These are phyloP conservation scores for Pigoraptor vietnamica DNA, from an alignment of 78 protist species.

Conservation along the genomic window DNA sequence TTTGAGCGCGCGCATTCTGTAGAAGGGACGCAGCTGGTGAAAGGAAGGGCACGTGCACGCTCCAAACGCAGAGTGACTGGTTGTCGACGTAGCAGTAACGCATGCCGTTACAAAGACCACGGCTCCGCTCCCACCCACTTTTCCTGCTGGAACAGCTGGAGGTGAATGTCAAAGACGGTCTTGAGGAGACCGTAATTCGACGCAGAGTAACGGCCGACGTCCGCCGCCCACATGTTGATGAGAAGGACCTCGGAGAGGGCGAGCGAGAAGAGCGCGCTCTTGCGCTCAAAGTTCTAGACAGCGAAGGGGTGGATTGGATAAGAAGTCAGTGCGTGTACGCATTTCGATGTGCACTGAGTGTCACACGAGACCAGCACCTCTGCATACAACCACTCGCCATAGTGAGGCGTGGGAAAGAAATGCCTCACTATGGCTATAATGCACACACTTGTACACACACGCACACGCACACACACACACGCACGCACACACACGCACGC, in stretches of 20 bases:
- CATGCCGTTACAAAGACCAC: background rate
- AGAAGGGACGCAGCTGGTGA: too few relatives aligned
- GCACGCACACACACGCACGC: too few relatives aligned
- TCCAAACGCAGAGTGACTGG: too few relatives aligned
- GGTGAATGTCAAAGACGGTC: constrained; percentile 80
- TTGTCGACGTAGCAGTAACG: too few relatives aligned
- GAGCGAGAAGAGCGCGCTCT: constrained; percentile 81
- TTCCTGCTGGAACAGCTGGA: constrained; percentile 63
- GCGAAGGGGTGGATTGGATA: background rate
- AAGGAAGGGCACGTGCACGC: too few relatives aligned
- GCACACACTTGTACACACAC: too few relatives aligned
- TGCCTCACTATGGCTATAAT: background rate
- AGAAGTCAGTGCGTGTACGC: too few relatives aligned
- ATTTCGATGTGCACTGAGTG: too few relatives aligned
- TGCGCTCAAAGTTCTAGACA: constrained; percentile 72
- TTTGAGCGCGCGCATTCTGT: too few relatives aligned
- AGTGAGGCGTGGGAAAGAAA: constrained; percentile 1
- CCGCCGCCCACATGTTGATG: constrained; percentile 83
- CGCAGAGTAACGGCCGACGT: constrained; percentile 85
- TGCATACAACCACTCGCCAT: constrained; percentile 2
- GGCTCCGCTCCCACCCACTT: background rate
- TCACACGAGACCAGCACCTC: too few relatives aligned
- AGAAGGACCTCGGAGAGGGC: constrained; percentile 80
- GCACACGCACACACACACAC: too few relatives aligned
- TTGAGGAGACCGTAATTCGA: constrained; percentile 68